Base-by-base conservation (phyloP, 306 rosid genomes). In the Cicer yamashitae region DNA sequence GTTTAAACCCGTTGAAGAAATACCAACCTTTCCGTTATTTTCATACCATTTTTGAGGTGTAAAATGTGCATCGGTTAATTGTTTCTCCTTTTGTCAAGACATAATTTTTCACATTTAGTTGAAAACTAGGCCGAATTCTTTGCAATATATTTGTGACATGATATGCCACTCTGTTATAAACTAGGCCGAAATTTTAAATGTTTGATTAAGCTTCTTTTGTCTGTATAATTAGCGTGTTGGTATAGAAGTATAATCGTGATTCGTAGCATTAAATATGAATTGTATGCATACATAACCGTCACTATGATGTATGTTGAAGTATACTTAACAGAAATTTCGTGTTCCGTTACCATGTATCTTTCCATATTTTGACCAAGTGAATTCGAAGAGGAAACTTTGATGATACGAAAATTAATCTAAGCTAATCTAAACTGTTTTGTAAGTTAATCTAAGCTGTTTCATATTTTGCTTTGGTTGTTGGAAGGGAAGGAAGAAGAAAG, bases 1-100 rank as follows among this genome's bases (percentile, higher is more conserved):
- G 13, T 60, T 53, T 80, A 53, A 67, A 5, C 79, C 6, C 1
- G n/a, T 10, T 39, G n/a, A 80, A 30, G 59, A 59, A 72, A 69
- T 71, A 41, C 45, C 58, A 65, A 46, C 20, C 8, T 57, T 37
- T 57, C 5, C 4, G 40, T 46, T 74, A 43, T 67, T 74, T 15
- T 58, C 64, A 3, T 54, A 7, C 62, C 14, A 66, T 6, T 65
- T 17, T 15, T 43, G 7, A 13, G 15, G 37, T 39, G 30, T 38
- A 48, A 18, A 25, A 20, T 4, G 64, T 63, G 13, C 67, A 15
- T 7, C 63, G 13, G 18, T 75, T 57, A 20, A 7, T 22, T 18
- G 3, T 57, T 22, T 10, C 8, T 2, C 20, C 20, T 2, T n/a
- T 50, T 13, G 18, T 47, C 37, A 20, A 70, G 34, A 30, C 34